Evolutionary conservation across 2,329 filamentous ascomycete genomes (phyloP).

Genomic region (Aaosphaeria arxii): DNA sequence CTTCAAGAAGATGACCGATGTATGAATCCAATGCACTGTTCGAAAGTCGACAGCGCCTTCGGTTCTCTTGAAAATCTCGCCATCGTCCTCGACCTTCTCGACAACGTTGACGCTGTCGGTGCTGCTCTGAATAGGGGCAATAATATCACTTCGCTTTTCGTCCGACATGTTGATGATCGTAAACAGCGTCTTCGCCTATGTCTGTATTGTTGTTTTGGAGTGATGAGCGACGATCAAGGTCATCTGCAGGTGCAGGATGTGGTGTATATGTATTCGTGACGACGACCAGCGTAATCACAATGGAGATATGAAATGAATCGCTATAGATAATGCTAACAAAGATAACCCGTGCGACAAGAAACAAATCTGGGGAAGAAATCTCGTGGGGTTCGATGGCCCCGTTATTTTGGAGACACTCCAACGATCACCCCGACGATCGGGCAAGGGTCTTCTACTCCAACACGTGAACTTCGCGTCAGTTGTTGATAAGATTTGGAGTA

Average conservation of each 20-base stretch:
- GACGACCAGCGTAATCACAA: conserved; percentile 2
- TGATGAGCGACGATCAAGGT: no score
- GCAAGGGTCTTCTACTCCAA: neutral
- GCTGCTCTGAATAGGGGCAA: conserved; percentile 19
- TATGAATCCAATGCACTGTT: conserved; percentile 50
- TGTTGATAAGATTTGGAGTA: no score
- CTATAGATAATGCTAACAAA: no score
- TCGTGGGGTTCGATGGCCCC: conserved; percentile 11
- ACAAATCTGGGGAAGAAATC: conserved; percentile 20
- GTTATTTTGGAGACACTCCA: conserved; percentile 16
- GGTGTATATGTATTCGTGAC: conserved; percentile 6
- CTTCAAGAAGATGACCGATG: conserved; percentile 53
- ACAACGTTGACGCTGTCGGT: conserved; percentile 15
- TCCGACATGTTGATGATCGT: conserved; percentile 13
- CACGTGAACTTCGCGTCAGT: neutral
- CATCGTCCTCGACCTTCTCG: conserved; percentile 27
- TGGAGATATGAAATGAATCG: neutral
- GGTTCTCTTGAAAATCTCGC: conserved; percentile 49
- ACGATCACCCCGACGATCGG: neutral
- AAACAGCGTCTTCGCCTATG: neutral
- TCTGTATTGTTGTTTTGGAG: no score
- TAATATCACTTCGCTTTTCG: conserved; percentile 23
- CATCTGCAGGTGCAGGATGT: neutral
- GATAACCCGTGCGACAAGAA: no score
- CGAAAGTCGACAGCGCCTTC: conserved; percentile 51